Evolutionary conservation across 2,329 filamentous ascomycete species (phyloP).

Genomic region (Gyromitra esculenta): DNA sequence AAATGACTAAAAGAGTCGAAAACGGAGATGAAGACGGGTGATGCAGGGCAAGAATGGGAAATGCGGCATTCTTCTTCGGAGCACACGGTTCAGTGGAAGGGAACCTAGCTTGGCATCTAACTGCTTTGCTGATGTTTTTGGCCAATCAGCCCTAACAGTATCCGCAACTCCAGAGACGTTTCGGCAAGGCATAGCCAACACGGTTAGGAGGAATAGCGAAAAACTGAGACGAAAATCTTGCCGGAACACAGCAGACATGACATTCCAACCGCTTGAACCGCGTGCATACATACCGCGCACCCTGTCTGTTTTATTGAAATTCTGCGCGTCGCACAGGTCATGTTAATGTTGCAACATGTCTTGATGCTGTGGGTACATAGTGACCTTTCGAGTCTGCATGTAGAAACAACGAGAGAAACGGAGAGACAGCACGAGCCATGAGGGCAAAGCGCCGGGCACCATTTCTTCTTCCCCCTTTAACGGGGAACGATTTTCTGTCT

Average conservation of each 20-base stretch:
- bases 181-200: conserved; percentile 51
- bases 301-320: not conserved
- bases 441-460: not conserved
- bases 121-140: conserved; percentile 23
- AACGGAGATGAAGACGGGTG: conserved; percentile 12
- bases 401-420: not conserved
- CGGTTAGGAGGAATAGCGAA: conserved; percentile 36
- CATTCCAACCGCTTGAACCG: conserved; percentile 50
- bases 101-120: conserved; percentile 8
- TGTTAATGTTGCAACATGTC: conserved; percentile 6
- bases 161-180: not conserved
- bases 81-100: not conserved
- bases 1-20: conserved; percentile 36
- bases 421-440: conserved; percentile 5
- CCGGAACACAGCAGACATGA: conserved; percentile 39
- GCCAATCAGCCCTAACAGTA: conserved; percentile 24
- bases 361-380: conserved; percentile 13
- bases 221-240: conserved; percentile 46
- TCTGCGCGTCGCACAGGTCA: conserved; percentile 25
- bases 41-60: conserved; percentile 13
- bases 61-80: conserved; percentile 16
- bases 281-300: conserved; percentile 14
- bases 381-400: not conserved
- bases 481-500: conserved; percentile 31
- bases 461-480: conserved; percentile 16